These are phyloP conservation scores for Solanum pimpinellifolium DNA, from an alignment of 257 asterid species.

Conservation along the genomic window DNA sequence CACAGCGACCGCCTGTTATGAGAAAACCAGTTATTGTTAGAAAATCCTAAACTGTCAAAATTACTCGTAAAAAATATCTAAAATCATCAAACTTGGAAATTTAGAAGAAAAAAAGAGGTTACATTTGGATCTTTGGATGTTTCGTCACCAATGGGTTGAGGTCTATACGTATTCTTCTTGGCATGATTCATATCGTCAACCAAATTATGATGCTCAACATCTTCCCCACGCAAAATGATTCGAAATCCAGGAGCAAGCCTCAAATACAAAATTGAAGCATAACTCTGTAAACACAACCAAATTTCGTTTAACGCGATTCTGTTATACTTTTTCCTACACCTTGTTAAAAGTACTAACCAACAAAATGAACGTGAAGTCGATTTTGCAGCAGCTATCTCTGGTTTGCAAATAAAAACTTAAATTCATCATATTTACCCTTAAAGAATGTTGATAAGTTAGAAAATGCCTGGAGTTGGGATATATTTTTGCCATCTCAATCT, in stretches of 20 bases:
- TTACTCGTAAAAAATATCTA: not conserved
- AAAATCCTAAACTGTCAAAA: not conserved
- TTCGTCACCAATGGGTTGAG: conserved; percentile 20
- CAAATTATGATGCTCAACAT: conserved; percentile 47
- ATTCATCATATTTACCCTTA: conserved; percentile 34
- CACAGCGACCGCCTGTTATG: conserved; percentile 15
- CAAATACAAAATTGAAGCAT: conserved; percentile 67
- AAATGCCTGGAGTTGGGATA: conserved; percentile 49
- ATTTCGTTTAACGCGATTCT: not conserved
- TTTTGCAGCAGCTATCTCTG: not conserved
- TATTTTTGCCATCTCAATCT: conserved; percentile 45
- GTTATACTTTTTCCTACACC: not conserved
- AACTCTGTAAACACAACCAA: conserved; percentile 27
- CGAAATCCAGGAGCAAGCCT: conserved; percentile 42
- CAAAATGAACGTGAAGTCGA: not conserved
- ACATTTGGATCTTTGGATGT: conserved; percentile 37
- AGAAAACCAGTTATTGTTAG: not conserved
- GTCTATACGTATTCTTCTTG: conserved; percentile 26
- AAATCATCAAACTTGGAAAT: not conserved
- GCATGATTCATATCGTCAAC: conserved; percentile 31
- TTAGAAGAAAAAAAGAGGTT: not conserved
- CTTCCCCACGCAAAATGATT: conserved; percentile 45
- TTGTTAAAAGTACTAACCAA: not conserved
- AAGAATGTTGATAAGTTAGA: conserved; percentile 65
- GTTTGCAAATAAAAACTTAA: too few relatives aligned